A percentile compares a stretch with the other conserved stretches of the same genome.
phyloP scores from a whole-genome alignment of 1,284 basidiomycete species.

The Cutaneotrichosporon sp. region DNA sequence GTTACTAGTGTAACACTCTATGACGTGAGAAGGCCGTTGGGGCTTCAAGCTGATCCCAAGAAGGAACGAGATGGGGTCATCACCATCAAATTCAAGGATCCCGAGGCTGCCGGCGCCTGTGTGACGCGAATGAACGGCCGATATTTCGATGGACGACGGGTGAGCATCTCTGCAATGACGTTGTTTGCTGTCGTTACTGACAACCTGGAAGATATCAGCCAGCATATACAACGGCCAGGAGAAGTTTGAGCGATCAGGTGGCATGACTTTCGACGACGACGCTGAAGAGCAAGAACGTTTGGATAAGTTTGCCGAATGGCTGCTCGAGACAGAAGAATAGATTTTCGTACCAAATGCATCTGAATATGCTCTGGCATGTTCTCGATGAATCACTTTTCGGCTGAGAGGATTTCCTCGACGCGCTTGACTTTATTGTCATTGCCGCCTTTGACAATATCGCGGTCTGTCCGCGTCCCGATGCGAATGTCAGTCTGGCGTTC shows the following conservation, averaged over 20 bases:
- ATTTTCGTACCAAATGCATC: not conserved
- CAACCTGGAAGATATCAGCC: slow-evolving; percentile 64
- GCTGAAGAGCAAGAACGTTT: slow-evolving; percentile 72
- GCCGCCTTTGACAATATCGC: slow-evolving; percentile 60
- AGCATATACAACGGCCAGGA: slow-evolving; percentile 73
- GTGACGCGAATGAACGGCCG: slow-evolving; percentile 93
- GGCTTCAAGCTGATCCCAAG: slow-evolving; percentile 50
- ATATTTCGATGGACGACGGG: slow-evolving; percentile 73
- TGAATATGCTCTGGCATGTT: slow-evolving; percentile 8
- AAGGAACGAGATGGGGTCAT: slow-evolving; percentile 91
- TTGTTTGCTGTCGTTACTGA: not conserved
- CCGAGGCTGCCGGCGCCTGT: slow-evolving; percentile 81
- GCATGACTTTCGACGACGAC: slow-evolving; percentile 39
- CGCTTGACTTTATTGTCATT: slow-evolving; percentile 72
- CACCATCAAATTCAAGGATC: slow-evolving; percentile 90
- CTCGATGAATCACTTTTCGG: slow-evolving; percentile 5
- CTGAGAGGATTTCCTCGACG: slow-evolving; percentile 63
- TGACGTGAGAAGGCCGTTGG: slow-evolving; percentile 61
- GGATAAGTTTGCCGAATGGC: slow-evolving; percentile 82
- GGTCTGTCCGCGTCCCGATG: slow-evolving; percentile 80
- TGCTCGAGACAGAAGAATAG: slow-evolving; percentile 50
- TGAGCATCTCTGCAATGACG: slow-evolving; percentile 13
- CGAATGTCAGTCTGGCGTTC: slow-evolving; percentile 72
- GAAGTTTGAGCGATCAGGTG: slow-evolving; percentile 68
- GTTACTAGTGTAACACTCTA: slow-evolving; percentile 96